Base-by-base conservation (phyloP, 495 filamentous ascomycete species). In the Talaromyces wortmannii region DNA sequence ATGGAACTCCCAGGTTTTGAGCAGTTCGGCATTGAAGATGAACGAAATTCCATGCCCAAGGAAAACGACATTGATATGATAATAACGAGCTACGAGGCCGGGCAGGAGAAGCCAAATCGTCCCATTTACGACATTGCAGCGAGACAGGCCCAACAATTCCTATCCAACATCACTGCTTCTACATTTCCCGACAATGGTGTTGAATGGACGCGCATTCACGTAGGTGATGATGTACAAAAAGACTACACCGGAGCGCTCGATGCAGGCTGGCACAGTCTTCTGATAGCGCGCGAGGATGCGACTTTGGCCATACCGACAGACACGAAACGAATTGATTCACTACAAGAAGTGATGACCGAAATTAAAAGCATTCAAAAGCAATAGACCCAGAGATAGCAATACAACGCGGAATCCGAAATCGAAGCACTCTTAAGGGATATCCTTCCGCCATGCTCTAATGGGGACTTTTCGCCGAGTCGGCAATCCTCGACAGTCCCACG, bases 1-100 rank as follows among this genome's bases (percentile, higher is more conserved):
- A 61, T 61, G 60, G 52, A 59, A 17, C 52, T 77, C n/a, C 71
- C 73, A 0, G 74, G 74, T 8, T 77, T 74, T 48, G 74, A 77
- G 55, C 55, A 66, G 48, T 57, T 66, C 43, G 51, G 62, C 61
- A 30, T 32, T 1, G 52, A 7, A 1, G 43, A 11, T 31, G 36
- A 40, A 7, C 11, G n/a, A 7, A 53, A 51, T 12, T 15, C 29
- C 43, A 15, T 36, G 5, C 32, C 43, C 6, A 59, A 70, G 10
- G 57, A 17, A 16, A 51, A 64, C 12, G 83, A 89, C 61, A 59
- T 92, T 18, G 80, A 87, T 57, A 81, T 92, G 53, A 72, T 86
- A 1, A 78, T 83, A 23, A 78, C 88, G 45, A 89, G 86, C 54
- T 92, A 91, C 59, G 87, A 91, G 57, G 83, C 84, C 13, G 89